Base-by-base conservation (phyloP, 1,284 basidiomycete genomes). In the Xerocomus cyaneibrunnescens region DNA sequence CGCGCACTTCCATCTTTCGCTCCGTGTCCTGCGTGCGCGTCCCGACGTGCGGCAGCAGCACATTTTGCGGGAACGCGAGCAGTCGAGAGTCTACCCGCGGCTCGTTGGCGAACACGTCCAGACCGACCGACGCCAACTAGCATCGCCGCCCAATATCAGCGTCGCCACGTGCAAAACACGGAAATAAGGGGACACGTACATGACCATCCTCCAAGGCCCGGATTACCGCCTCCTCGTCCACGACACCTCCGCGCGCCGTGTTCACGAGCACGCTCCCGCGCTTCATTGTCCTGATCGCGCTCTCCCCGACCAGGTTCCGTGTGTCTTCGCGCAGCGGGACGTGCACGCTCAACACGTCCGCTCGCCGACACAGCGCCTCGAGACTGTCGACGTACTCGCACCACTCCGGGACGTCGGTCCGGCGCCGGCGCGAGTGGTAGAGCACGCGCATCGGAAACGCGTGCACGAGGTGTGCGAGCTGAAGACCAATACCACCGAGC, bases 51-150 rank as follows among this genome's bases (percentile, higher is more conserved):
- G 94, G 94, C 17, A 95, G 77, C 9, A 96, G 72, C 21, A 84
- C 89, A 55, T 91, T 84, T 60, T 92, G 87, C 39, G 87, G 83
- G 70, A 92, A 91, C n/a, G 84, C 80, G 50, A 93, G 75, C 36
- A 94, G 73, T 19, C 83, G 79, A 2, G 88, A 85, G 69, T 95
- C 91, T 48, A 96, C 85, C 42, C 84, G 73, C 0, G 92, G 93
- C 69, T 97, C 94, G 68, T 93, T 79, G 5, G 91, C 90, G 74
- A 82, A 96, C 25, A 96, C 93, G 61, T 97, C 94, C 23, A 97
- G 75, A 22, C 94, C 94, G 25, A 90, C 89, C 7, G 85, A 87
- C 45, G 80, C 84, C 56, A 94, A 79, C 89, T 94, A 48, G 5
- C 27, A 10, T 27, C 10, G 6, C 5, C 10, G 27, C 10, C 27